Conservation (phyloP, 495 filamentous ascomycete genomes). For the Apiosordaria backusii region DNA sequence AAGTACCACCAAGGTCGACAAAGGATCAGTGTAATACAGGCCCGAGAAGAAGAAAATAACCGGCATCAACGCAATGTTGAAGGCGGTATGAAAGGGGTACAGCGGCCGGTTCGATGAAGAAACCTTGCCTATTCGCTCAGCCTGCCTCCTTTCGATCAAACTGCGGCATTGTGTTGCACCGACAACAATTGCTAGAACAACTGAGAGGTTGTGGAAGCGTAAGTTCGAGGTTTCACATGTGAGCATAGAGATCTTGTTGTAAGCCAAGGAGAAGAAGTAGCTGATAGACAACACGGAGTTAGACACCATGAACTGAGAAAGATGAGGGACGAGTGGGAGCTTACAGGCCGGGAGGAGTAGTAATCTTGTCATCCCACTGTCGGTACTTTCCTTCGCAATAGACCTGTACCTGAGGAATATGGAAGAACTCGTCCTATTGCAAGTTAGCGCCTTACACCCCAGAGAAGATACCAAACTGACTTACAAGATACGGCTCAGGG, state of each 20-base stretch:
- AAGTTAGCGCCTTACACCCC: constrained; percentile 1
- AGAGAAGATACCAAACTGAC: constrained; percentile 15
- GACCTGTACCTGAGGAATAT: constrained; percentile 83
- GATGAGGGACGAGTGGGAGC: constrained; percentile 8
- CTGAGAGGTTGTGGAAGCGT: constrained; percentile 50
- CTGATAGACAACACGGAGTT: constrained; percentile 25
- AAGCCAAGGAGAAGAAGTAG: constrained; percentile 53
- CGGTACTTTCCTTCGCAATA: constrained; percentile 74
- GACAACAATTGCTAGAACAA: constrained; percentile 38
- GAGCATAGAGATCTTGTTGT: constrained; percentile 29
- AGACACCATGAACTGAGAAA: constrained; percentile 6
- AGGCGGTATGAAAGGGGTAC: constrained; percentile 55
- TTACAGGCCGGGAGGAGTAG: constrained; percentile 88
- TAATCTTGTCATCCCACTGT: constrained; percentile 94
- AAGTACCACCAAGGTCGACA: constrained; percentile 64
- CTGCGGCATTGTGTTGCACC: constrained; percentile 34
- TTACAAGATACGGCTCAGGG: constrained; percentile 78
- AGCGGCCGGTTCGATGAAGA: constrained; percentile 12
- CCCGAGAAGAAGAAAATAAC: constrained; percentile 92
- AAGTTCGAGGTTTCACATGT: constrained; percentile 48
- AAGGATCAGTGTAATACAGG: constrained; percentile 89
- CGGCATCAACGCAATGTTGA: constrained; percentile 86
- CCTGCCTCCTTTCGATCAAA: constrained; percentile 27
- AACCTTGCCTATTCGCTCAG: constrained; percentile 8
- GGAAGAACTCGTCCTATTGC: constrained; percentile 86